Conservation (phyloP, 805 yeast species). For the Saccharomycopsis vini region DNA sequence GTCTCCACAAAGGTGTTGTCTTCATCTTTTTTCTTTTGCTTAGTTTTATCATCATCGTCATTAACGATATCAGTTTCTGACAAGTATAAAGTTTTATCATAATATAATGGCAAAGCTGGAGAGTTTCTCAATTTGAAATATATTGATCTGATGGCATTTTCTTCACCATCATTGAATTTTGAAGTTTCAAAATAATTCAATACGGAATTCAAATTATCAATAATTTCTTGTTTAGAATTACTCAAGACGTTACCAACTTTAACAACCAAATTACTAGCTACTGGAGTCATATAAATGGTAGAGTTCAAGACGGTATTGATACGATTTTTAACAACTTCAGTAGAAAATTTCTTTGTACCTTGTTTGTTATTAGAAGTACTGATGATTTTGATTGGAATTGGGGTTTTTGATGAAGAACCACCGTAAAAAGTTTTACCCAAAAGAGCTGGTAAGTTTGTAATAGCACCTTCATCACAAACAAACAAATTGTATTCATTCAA, state of each 20-base stretch:
- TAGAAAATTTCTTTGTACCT: constrained; percentile 34
- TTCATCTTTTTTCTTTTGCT: constrained; percentile 19
- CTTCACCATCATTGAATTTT: constrained; percentile 7
- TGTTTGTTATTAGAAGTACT: constrained; percentile 21
- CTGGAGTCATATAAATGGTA: constrained; percentile 58
- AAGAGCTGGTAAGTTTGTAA: constrained; percentile 71
- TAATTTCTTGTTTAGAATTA: neutral
- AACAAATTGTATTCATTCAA: constrained; percentile 62
- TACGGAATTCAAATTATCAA: constrained; percentile 51
- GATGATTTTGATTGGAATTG: constrained; percentile 51
- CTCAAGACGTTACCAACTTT: constrained; percentile 56
- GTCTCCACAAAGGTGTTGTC: constrained; percentile 23
- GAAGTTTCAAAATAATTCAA: constrained; percentile 34
- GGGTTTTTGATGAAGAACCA: constrained; percentile 48
- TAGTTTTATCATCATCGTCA: constrained; percentile 23
- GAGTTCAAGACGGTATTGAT: constrained; percentile 49
- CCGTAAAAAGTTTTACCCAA: constrained; percentile 81
- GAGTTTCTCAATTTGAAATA: constrained; percentile 61
- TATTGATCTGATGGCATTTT: constrained; percentile 40
- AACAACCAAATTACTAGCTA: constrained; percentile 59
- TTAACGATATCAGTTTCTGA: constrained; percentile 28
- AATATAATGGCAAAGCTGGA: constrained; percentile 79
- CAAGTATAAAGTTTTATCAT: constrained; percentile 36
- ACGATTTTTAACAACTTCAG: constrained; percentile 46
- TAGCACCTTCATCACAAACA: constrained; percentile 74